phyloP scores from a whole-genome alignment of 2,329 filamentous ascomycete species.

The Beauveria medogensis region DNA sequence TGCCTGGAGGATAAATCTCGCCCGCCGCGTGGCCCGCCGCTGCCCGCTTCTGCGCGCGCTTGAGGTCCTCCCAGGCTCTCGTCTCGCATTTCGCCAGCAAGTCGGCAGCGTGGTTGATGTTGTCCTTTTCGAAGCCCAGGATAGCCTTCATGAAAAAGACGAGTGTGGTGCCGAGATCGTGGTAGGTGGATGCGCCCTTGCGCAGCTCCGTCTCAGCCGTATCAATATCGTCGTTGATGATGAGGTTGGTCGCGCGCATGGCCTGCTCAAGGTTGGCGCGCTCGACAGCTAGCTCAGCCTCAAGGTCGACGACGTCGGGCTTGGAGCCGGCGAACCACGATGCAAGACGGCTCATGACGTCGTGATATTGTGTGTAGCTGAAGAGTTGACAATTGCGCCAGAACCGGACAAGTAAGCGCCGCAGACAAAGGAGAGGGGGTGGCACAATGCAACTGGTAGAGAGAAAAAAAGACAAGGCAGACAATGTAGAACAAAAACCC shows the following conservation, averaged over 20 bases:
- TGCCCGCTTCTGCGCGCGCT: slow-evolving; percentile 61
- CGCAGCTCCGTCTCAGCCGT: slow-evolving; percentile 67
- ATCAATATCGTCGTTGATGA: slow-evolving; percentile 87
- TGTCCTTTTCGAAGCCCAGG: slow-evolving; percentile 82
- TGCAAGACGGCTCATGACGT: slow-evolving; percentile 39
- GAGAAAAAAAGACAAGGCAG: background rate
- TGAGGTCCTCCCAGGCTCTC: slow-evolving; percentile 66
- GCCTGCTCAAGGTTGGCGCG: slow-evolving; percentile 50
- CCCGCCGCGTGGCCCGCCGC: slow-evolving; percentile 23
- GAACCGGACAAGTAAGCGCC: background rate
- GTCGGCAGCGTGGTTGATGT: slow-evolving; percentile 75
- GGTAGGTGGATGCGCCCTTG: slow-evolving; percentile 74
- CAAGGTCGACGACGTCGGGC: slow-evolving; percentile 23
- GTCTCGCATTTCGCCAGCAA: slow-evolving; percentile 69
- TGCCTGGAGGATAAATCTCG: slow-evolving; percentile 63
- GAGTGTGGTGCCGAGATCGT: slow-evolving; percentile 73
- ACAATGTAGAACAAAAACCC: background rate
- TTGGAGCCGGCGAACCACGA: slow-evolving; percentile 41
- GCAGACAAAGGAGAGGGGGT: background rate
- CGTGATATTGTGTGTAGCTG: background rate
- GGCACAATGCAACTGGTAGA: background rate
- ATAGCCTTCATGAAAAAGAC: slow-evolving; percentile 80
- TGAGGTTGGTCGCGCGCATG: slow-evolving; percentile 57
- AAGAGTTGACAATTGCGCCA: background rate
- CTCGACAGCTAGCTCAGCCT: slow-evolving; percentile 33